Base-by-base conservation (phyloP, 805 yeast genomes). In the Cyberlindnera saturnus region DNA sequence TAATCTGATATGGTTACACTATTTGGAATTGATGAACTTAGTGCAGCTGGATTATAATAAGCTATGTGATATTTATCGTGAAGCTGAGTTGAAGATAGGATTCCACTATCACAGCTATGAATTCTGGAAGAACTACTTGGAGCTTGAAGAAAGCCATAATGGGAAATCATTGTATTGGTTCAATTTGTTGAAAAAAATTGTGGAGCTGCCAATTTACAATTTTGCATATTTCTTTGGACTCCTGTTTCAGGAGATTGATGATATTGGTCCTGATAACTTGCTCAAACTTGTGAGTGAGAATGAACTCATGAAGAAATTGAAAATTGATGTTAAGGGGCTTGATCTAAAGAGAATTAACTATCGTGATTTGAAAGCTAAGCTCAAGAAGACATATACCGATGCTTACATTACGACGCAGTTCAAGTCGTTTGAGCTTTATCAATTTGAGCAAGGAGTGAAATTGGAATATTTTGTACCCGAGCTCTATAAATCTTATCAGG, bases 151-250 rank as follows among this genome's bases (percentile, higher is more conserved):
- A 48, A 69, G 68, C 41, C 66, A 65, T 37, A 55, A 65, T 18
- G 61, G 61, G 15, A 50, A 55, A 41, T 44, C 51, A 14, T 15
- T 36, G 18, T 49, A 49, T 31, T 51, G 50, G 42, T 61, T 42
- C 42, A 51, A 56, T 36, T 53, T 81, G 13, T 55, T 79, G 29
- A 62, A 84, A 45, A 64, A 72, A 32, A 55, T 73, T 9, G 57
- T 78, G 17, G 85, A 79, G 48, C 56, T 81, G 0, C 87, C 87
- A 0, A 48, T 74, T 11, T 76, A 78, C 56, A 74, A 76, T 50
- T 80, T 69, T 52, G 62, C 74, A 10, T 63, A 66, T 38, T 74
- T 76, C 47, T 75, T 67, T 60, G 63, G 67, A 41, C 52, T 62
- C 15, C 63, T 59, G 11, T 53, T 67, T 13, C 47, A 73, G 1